Evolutionary conservation across 495 filamentous ascomycete genomes (phyloP), one percentile per base, ranked within the genome.

Genomic region (Penicillium verhagenii): DNA sequence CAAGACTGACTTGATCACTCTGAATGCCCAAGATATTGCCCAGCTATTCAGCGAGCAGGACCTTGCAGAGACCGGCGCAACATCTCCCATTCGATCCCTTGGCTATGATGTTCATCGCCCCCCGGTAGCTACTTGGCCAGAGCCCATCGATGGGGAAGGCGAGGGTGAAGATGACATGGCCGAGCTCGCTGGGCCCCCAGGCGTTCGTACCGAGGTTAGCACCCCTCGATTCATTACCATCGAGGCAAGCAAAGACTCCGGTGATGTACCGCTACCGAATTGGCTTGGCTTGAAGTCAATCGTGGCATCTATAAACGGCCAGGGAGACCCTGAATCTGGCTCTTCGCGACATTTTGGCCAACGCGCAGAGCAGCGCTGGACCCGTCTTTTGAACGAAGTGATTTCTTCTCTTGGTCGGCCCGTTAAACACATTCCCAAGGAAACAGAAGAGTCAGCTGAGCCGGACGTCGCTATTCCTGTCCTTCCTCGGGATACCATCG

Each of bases 21-120:
- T 98, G 13, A 84, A 88, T 68, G 85, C 91, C 13, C 85, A 88
- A 56, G 89, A 91, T 66, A 78, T 98, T 57, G 88, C 91, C 13
- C 78, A 91, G 51, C 74, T 97, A 37, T 81, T 88, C 37, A 88
- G 85, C 25, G 80, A 86, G 58, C 90, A 87, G 33, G 90, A 95
- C 44, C 60, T 74, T 21, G 66, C 71, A 11, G 69, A 74, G 45
- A 66, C 52, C 11, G 78, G 59, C 48, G 69, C 61, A 38, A 74
- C 57, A 24, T 72, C 57, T 53, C 61, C 64, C 25, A 78, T 70
- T 40, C 69, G 86, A 25, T 82, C 83, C 31, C 72, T 93, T n/a
- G 86, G 86, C 7, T 93, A 91, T 50, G 82, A 84, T 47, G 80
- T 79, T n/a, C 73, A 82, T 39, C 65, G 65, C 9, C 62, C 69